Base-by-base conservation (phyloP, 495 filamentous ascomycete species). In the Aspergillus affinis region DNA sequence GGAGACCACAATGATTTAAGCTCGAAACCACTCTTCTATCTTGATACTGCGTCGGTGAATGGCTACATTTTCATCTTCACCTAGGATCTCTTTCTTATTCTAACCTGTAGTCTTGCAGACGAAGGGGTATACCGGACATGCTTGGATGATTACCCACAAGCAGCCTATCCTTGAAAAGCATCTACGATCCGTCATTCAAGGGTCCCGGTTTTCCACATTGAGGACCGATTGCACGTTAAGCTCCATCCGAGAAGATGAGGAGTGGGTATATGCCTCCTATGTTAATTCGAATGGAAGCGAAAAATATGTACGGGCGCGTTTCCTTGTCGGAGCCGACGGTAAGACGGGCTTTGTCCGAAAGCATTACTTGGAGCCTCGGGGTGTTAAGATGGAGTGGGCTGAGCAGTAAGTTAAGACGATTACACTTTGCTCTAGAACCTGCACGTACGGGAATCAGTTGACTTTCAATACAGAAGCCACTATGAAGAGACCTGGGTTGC, bases 401-500 rank as follows among this genome's bases (percentile, higher is more conserved):
- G 63, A 71, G 17, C 45, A 63, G 72, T 71, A 65, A 30, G 62
- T 59, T 6, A 19, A 3, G 23, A 17, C 4, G 13, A 2, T n/a
- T 52, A 15, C 5, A 9, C 15, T 41, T 17, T 8, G 9, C n/a
- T 7, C 21, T n/a, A 51, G 17, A 27, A 55, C 6, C 55, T 26
- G 10, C 8, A 47, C 0, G 46, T 15, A 63, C 21, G 27, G 27
- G 36, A 27, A 19, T 53, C 7, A 8, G 9, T 21, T 21, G 9
- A 15, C 21, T 49, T 1, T 13, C 21, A 17, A 20, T n/a, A 4
- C 53, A 68, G 72, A 21, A 75, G 72, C 26, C 66, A 64, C 4
- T 85, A 85, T 57, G 72, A 79, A 45, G 82, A 75, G 54, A 79
- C 72, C 0, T 85, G 81, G 81, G 76, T 83, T 15, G 80, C 82